Base-by-base conservation (phyloP, 2,329 filamentous ascomycete genomes). In the Dichotomopilus funicola region DNA sequence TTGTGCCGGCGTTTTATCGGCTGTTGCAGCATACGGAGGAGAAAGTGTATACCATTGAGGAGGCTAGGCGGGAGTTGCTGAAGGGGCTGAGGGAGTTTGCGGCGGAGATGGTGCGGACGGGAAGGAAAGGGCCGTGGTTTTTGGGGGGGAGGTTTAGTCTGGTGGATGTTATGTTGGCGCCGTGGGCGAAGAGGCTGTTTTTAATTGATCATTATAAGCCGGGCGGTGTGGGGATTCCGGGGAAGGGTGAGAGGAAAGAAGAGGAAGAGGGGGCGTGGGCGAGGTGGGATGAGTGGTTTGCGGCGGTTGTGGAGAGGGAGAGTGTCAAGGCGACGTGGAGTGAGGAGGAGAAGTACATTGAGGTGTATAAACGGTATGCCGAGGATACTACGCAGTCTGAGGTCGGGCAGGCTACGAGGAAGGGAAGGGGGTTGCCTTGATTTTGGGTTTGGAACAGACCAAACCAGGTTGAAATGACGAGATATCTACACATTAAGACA, bases 141-240 rank as follows among this genome's bases (percentile, higher is more conserved):
- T 66, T 85, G 1, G 87, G 87, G 1, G 67, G 73, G 1, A 71
- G 77, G 41, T 78, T 89, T n/a, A 78, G 78, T 53, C 70, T 91
- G 19, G 80, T 89, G 11, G 88, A 92, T 67, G 74, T 90, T 31
- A 79, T 82, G 59, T 71, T 91, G 3, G 87, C 83, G 40, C 88
- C 88, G 0, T 91, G 87, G 87, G 83, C 84, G 0, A 79, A 83
- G 63, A 75, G 88, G 11, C 66, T 90, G 19, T 91, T 87, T 74
- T 72, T 89, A 5, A 85, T 91, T 61, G 86, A 91, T 62, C 78
- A 89, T 59, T 91, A 86, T 66, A 91, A 91, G 65, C 65, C 71
- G 0, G 79, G 78, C 0, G 80, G 80, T 0, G 61, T 75, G 2
- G 76, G 75, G 0, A 71, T 82, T 31, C 75, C 77, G 2, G 49